A percentile compares a stretch with the other conserved stretches of the same genome.
These are phyloP conservation scores for Buddleja alternifolia DNA, from an alignment of 257 asterid genomes.

Conservation along the genomic window DNA sequence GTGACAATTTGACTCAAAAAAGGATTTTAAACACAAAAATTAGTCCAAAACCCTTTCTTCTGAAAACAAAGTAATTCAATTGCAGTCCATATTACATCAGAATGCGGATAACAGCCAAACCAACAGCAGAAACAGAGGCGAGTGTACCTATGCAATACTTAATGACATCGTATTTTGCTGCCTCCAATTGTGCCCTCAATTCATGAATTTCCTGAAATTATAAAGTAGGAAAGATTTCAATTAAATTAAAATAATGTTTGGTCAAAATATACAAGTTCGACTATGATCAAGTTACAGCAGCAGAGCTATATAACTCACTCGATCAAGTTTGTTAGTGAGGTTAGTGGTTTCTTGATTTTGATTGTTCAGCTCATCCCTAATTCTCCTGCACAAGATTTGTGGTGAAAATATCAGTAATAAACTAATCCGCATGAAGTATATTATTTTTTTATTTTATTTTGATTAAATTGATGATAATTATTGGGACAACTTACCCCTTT, in stretches of 20 bases:
- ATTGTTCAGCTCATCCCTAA: slow-evolving; percentile 78
- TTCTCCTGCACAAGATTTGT: slow-evolving; percentile 71
- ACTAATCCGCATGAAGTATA: background rate
- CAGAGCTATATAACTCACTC: slow-evolving; percentile 62
- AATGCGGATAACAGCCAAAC: slow-evolving; percentile 78
- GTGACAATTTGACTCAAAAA: background rate
- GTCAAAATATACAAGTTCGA: background rate
- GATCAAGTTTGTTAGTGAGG: slow-evolving; percentile 89
- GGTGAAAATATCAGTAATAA: background rate
- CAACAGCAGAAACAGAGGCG: slow-evolving; percentile 85
- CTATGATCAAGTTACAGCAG: slow-evolving; percentile 1
- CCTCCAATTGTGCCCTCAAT: slow-evolving; percentile 76
- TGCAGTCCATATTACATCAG: slow-evolving; percentile 39
- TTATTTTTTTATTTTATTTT: background rate
- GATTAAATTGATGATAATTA: background rate
- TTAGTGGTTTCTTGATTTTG: slow-evolving; percentile 85
- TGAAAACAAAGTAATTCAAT: slow-evolving; percentile 1
- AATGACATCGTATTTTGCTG: slow-evolving; percentile 84
- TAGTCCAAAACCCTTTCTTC: slow-evolving; percentile 25
- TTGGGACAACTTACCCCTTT: slow-evolving; percentile 64
- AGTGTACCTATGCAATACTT: slow-evolving; percentile 94
- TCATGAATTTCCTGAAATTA: slow-evolving; percentile 78
- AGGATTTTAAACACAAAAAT: slow-evolving; percentile 28
- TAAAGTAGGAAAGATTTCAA: background rate
- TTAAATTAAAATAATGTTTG: background rate